These are phyloP conservation scores for Paxillus involutus DNA, from an alignment of 768 basidiomycete genomes.

Conservation along the genomic window DNA sequence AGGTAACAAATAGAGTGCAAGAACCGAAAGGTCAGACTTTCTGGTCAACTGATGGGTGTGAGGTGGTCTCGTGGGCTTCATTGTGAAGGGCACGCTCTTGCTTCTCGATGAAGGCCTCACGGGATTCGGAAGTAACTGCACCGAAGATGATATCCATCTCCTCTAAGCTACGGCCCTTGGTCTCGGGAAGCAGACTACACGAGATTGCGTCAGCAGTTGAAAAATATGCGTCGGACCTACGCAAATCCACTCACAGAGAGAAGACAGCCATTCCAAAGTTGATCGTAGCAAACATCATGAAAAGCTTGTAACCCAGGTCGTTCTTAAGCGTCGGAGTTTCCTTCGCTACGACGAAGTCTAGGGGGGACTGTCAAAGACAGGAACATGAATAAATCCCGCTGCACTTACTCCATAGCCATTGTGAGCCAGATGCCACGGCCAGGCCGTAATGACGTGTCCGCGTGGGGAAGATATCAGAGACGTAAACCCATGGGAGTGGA, in stretches of 20 bases:
- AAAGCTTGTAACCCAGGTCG: slow-evolving; percentile 68
- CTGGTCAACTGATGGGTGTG: slow-evolving; percentile 1
- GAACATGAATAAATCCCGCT: background rate
- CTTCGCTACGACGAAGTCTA: slow-evolving; percentile 74
- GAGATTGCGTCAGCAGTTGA: background rate
- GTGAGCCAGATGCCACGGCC: slow-evolving; percentile 69
- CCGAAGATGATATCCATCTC: slow-evolving; percentile 64
- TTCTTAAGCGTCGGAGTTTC: slow-evolving; percentile 64
- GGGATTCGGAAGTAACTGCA: slow-evolving; percentile 51
- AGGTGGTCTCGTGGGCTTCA: background rate
- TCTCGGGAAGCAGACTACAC: slow-evolving; percentile 56
- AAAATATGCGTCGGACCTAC: background rate
- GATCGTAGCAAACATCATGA: slow-evolving; percentile 74
- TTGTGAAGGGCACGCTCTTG: slow-evolving; percentile 35
- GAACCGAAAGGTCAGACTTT: slow-evolving; percentile 5
- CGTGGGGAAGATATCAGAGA: slow-evolving; percentile 85
- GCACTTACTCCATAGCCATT: slow-evolving; percentile 78
- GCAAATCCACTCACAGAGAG: slow-evolving; percentile 47
- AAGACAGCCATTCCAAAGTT: slow-evolving; percentile 75
- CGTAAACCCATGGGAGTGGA: slow-evolving; percentile 65
- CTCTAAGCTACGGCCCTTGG: slow-evolving; percentile 55
- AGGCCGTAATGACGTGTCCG: slow-evolving; percentile 81
- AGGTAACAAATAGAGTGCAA: background rate
- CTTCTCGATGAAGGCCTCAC: slow-evolving; percentile 50
- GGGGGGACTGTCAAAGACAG: background rate